Evolutionary conservation across 345 rosid species (phyloP).

Genomic region (Nasturtium officinale): DNA sequence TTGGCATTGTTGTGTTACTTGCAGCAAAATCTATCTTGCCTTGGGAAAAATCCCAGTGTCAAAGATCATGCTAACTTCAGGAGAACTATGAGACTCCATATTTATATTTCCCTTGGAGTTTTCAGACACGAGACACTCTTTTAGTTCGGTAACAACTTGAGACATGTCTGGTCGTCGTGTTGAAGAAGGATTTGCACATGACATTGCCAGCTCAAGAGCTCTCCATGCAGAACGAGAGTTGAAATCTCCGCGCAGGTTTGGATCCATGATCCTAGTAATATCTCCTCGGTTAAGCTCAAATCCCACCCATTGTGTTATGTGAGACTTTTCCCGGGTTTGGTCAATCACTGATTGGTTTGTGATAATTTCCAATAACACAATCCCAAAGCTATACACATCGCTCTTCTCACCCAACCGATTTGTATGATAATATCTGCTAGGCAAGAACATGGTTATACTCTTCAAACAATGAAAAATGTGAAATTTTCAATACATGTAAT

Average conservation of each 20-base stretch:
- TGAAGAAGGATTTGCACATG: constrained; percentile 37
- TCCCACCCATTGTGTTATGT: constrained; percentile 44
- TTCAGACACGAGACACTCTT: constrained; percentile 37
- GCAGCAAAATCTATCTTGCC: constrained; percentile 25
- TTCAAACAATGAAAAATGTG: too few relatives aligned
- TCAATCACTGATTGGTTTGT: constrained; percentile 47
- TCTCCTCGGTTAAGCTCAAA: constrained; percentile 44
- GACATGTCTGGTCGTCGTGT: constrained; percentile 49
- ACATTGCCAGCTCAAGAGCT: constrained; percentile 49
- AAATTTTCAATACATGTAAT: too few relatives aligned
- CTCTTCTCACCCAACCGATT: constrained; percentile 45
- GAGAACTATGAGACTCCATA: background rate
- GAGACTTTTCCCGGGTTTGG: constrained; percentile 5
- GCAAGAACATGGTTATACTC: too few relatives aligned
- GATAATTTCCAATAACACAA: constrained; percentile 45
- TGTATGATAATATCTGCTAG: constrained; percentile 35
- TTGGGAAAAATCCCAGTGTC: background rate
- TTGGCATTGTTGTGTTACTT: too few relatives aligned
- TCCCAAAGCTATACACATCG: constrained; percentile 59
- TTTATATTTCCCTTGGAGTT: background rate
- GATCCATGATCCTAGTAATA: constrained; percentile 48
- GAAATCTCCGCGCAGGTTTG: constrained; percentile 40
- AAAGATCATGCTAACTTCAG: constrained; percentile 8
- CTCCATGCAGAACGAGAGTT: constrained; percentile 47
- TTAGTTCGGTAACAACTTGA: constrained; percentile 35